A percentile compares a stretch with the other conserved stretches of the same genome.
Conservation (phyloP, 2,329 filamentous ascomycete species). For the Aspergillus sp. region DNA sequence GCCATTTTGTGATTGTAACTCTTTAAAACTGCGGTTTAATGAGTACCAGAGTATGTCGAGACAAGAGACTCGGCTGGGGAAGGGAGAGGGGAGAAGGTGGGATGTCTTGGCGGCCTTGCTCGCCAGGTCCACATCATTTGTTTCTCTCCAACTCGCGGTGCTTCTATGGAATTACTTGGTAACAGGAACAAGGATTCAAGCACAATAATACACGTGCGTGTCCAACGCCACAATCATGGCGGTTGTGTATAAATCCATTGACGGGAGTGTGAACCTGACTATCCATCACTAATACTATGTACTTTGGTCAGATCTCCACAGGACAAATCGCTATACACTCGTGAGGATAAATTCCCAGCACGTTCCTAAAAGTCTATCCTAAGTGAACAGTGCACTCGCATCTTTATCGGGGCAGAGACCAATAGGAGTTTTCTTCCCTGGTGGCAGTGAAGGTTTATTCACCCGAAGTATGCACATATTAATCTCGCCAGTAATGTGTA, state of each 20-base stretch:
- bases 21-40: not conserved
- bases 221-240: not conserved
- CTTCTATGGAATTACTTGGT: not conserved
- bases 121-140: conserved; percentile 16
- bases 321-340: not conserved
- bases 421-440: not conserved
- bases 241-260: too few relatives aligned
- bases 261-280: too few relatives aligned
- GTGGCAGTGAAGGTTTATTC: too few relatives aligned
- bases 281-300: not conserved
- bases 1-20: conserved; percentile 5
- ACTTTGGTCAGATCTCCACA: not conserved
- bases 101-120: conserved; percentile 18
- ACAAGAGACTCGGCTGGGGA: not conserved
- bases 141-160: not conserved
- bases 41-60: not conserved
- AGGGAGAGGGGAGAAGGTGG: conserved; percentile 12
- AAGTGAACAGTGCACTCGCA: not conserved
- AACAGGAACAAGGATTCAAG: not conserved
- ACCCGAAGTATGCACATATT: not conserved
- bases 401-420: not conserved
- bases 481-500: not conserved
- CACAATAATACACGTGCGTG: not conserved
- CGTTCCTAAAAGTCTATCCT: not conserved
- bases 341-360: not conserved